These are phyloP conservation scores for Fraxinus excelsior DNA, from an alignment of 257 asterid genomes.

Conservation along the genomic window DNA sequence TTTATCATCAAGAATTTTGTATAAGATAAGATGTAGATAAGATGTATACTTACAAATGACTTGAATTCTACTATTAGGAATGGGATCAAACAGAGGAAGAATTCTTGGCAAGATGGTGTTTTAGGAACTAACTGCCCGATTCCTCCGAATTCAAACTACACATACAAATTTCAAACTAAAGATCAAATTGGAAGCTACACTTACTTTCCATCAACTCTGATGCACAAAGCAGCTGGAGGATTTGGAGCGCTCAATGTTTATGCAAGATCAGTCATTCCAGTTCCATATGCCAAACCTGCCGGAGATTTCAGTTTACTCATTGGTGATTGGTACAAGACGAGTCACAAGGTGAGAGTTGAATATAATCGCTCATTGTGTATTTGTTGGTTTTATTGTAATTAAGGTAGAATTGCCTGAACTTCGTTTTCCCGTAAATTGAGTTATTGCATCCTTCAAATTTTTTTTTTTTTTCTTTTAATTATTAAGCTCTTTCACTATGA, in stretches of 20 bases:
- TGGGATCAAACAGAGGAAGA: slow-evolving; percentile 96
- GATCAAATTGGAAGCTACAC: slow-evolving; percentile 96
- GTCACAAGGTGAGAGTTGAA: slow-evolving; percentile 60
- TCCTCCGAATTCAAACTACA: slow-evolving; percentile 76
- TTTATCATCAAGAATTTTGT: neutral
- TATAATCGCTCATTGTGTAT: neutral
- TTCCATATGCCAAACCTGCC: slow-evolving; percentile 78
- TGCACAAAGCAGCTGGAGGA: slow-evolving; percentile 93
- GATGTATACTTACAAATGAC: neutral
- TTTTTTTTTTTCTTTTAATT: neutral
- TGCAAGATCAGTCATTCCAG: slow-evolving; percentile 89
- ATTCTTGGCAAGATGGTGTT: slow-evolving; percentile 98
- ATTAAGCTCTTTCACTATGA: neutral
- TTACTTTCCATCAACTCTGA: slow-evolving; percentile 82
- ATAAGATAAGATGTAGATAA: too few relatives aligned
- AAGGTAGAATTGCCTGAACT: neutral
- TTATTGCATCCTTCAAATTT: neutral
- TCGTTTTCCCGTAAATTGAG: neutral
- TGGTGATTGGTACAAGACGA: slow-evolving; percentile 83
- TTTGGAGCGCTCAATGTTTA: slow-evolving; percentile 79
- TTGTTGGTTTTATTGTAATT: neutral
- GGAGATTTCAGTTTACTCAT: slow-evolving; percentile 81
- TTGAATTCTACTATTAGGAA: slow-evolving; percentile 57
- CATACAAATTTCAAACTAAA: slow-evolving; percentile 85
- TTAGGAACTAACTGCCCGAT: slow-evolving; percentile 88